Conservation (phyloP, 2,329 filamentous ascomycete species). For the Exophiala calicioides region DNA sequence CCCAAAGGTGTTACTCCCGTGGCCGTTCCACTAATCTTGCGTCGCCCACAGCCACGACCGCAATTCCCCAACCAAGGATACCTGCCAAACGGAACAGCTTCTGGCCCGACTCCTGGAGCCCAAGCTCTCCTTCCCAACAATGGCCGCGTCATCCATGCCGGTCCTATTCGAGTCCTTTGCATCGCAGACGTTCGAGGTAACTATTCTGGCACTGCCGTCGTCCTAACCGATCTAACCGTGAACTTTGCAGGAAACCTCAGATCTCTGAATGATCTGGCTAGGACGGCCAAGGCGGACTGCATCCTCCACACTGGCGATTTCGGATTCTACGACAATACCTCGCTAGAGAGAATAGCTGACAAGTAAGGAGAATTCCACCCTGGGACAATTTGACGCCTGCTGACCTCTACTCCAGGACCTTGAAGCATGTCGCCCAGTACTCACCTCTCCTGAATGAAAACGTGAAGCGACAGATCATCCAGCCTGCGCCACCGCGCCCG, state of each 20-base stretch:
- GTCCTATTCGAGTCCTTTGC: slow-evolving; percentile 49
- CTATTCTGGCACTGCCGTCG: slow-evolving; percentile 8
- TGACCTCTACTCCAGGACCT: slow-evolving; percentile 62
- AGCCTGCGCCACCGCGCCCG: slow-evolving; percentile 60
- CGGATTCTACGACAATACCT: slow-evolving; percentile 96
- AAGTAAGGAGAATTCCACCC: slow-evolving; percentile 65
- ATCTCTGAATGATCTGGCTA: slow-evolving; percentile 94
- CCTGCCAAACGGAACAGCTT: slow-evolving; percentile 48
- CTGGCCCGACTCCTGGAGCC: slow-evolving; percentile 47
- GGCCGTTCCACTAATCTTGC: slow-evolving; percentile 25
- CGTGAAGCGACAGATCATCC: slow-evolving; percentile 66
- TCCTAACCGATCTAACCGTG: slow-evolving; percentile 4
- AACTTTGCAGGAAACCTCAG: slow-evolving; percentile 74
- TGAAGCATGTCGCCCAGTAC: slow-evolving; percentile 98
- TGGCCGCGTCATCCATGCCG: slow-evolving; percentile 51
- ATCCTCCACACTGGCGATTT: slow-evolving; percentile 99
- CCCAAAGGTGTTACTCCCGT: slow-evolving; percentile 23
- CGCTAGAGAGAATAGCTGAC: slow-evolving; percentile 93
- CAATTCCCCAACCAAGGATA: slow-evolving; percentile 35
- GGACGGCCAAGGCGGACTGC: slow-evolving; percentile 90
- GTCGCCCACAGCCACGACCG: slow-evolving; percentile 29
- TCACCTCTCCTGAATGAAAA: slow-evolving; percentile 86
- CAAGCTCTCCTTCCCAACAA: slow-evolving; percentile 53
- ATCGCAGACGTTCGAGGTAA: slow-evolving; percentile 55
- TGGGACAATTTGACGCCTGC: slow-evolving; percentile 1